These are phyloP conservation scores for Colletotrichum shisoi DNA, from an alignment of 2,329 filamentous ascomycete species.

Conservation along the genomic window DNA sequence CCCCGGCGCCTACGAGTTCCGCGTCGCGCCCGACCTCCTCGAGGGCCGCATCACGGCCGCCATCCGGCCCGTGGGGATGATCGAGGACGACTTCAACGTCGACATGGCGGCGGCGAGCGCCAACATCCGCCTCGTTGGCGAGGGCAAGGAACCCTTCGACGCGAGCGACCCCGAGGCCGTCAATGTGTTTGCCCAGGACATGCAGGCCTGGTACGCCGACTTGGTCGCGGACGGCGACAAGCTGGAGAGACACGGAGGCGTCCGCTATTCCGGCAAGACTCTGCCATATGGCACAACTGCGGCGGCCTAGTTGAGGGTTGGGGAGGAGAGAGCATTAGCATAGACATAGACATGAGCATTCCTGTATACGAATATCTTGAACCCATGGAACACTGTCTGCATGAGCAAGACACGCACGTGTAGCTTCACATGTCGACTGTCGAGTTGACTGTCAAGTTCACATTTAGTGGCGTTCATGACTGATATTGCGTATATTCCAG, in stretches of 20 bases:
- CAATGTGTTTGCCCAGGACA: conserved; percentile 41
- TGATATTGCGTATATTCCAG: too few relatives aligned
- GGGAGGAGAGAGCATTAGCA: neutral
- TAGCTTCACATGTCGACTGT: too few relatives aligned
- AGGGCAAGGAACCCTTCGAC: conserved; percentile 44
- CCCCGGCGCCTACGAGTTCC: conserved; percentile 46
- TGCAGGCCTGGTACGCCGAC: conserved; percentile 42
- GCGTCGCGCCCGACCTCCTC: conserved; percentile 21
- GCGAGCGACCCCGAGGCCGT: conserved; percentile 40
- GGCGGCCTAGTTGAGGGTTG: neutral
- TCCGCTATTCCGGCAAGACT: conserved; percentile 41
- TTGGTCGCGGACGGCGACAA: conserved; percentile 44
- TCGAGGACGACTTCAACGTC: conserved; percentile 23
- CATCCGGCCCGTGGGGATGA: conserved; percentile 19
- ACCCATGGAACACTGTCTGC: neutral
- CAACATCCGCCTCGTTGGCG: conserved; percentile 25
- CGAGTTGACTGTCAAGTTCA: too few relatives aligned
- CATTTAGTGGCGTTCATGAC: too few relatives aligned
- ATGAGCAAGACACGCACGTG: too few relatives aligned
- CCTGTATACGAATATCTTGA: neutral
- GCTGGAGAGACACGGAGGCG: conserved; percentile 42
- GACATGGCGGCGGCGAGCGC: conserved; percentile 10
- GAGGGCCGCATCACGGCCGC: conserved; percentile 16
- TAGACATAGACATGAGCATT: neutral
- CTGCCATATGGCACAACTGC: conserved; percentile 13